These are phyloP conservation scores for Erodium moschatum DNA, from an alignment of 441 rosid species.

Conservation along the genomic window DNA sequence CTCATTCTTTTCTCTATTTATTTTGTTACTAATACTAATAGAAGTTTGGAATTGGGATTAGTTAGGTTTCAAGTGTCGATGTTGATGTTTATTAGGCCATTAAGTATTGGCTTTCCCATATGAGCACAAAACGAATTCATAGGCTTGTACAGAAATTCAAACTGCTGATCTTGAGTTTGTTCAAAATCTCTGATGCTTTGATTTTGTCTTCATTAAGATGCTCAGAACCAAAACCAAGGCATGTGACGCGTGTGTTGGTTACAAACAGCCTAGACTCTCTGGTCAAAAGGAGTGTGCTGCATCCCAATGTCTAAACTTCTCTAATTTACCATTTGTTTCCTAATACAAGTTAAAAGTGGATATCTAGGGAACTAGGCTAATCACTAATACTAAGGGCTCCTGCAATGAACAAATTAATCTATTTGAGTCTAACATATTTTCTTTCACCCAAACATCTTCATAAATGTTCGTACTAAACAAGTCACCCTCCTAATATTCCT, in stretches of 20 bases:
- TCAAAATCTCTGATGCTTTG: no score
- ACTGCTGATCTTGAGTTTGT: no score
- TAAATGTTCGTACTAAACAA: not conserved
- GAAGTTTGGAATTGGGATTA: no score
- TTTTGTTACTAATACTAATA: no score
- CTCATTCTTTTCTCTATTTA: no score
- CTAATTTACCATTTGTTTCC: not conserved
- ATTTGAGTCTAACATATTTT: not conserved
- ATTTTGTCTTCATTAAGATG: no score
- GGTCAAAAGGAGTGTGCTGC: not conserved
- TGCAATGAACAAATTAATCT: not conserved
- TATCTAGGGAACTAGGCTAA: not conserved
- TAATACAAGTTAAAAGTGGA: not conserved
- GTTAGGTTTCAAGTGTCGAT: no score
- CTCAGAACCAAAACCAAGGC: no score
- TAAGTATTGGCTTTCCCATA: no score
- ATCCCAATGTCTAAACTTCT: not conserved
- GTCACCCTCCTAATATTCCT: not conserved
- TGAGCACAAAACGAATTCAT: no score
- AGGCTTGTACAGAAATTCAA: no score
- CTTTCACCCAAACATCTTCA: not conserved
- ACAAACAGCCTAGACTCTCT: not conserved
- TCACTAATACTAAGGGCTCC: slow-evolving; percentile 2
- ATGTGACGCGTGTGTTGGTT: not conserved
- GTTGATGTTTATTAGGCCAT: no score